These are phyloP conservation scores for Debaryomyces sp. DNA, from an alignment of 1,139 yeast genomes.

Conservation along the genomic window DNA sequence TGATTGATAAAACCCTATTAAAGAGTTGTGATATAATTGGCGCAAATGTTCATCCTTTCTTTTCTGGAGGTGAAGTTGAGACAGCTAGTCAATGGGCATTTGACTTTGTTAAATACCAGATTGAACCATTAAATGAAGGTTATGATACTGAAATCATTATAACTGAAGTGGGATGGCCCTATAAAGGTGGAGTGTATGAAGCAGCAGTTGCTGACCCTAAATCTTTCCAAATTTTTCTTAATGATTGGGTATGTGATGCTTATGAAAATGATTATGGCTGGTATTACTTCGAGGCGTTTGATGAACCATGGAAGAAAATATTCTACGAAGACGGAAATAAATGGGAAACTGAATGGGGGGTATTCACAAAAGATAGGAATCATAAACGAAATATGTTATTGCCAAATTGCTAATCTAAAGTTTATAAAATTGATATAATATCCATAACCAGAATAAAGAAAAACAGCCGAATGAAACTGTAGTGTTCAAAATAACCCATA, in stretches of 20 bases:
- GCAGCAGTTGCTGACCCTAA: slow-evolving; percentile 49
- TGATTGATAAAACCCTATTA: slow-evolving; percentile 36
- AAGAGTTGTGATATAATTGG: slow-evolving; percentile 58
- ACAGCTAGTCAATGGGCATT: slow-evolving; percentile 57
- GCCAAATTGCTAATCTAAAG: slow-evolving; percentile 14
- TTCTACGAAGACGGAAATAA: slow-evolving; percentile 49
- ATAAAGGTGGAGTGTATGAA: slow-evolving; percentile 54
- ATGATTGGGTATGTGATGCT: slow-evolving; percentile 55
- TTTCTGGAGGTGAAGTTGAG: slow-evolving; percentile 58
- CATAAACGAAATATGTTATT: slow-evolving; percentile 7
- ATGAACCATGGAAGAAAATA: slow-evolving; percentile 68
- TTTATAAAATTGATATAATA: slow-evolving; percentile 48
- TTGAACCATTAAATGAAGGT: slow-evolving; percentile 31
- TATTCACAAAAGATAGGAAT: slow-evolving; percentile 51
- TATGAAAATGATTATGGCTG: slow-evolving; percentile 44
- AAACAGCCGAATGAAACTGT: slow-evolving; percentile 77
- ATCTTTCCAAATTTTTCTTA: slow-evolving; percentile 50
- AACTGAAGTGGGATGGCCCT: slow-evolving; percentile 77
- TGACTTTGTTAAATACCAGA: slow-evolving; percentile 48
- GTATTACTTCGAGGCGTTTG: slow-evolving; percentile 73
- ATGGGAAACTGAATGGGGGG: slow-evolving; percentile 79
- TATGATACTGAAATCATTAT: slow-evolving; percentile 40
- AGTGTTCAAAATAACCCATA: slow-evolving; percentile 82
- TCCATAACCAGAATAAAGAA: slow-evolving; percentile 77
- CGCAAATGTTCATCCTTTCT: slow-evolving; percentile 69